Base-by-base conservation (phyloP, 768 basidiomycete genomes). In the Mycena chlorophos region DNA sequence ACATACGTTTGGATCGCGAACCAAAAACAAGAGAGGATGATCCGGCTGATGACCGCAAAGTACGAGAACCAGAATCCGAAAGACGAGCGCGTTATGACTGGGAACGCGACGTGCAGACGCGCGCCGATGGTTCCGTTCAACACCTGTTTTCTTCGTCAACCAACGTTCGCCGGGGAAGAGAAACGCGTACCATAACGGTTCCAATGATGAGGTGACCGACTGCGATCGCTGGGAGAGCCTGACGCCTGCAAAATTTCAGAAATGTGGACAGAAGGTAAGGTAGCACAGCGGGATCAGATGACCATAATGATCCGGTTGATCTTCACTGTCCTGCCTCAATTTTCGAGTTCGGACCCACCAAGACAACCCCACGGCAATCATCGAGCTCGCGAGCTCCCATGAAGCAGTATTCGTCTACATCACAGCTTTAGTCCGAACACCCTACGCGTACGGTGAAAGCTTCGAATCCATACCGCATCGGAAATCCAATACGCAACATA, bases 61-160 rank as follows among this genome's bases (percentile, higher is more conserved):
- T 91, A 94, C 66, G 89, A 89, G 63, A 94, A 81, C 84, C 88
- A 94, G 73, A 92, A 94, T 2, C 93, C 92, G 62, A 94, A 90
- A 0, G 88, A 91, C 2, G 91, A 91, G 16, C 92, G 78, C 62
- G 87, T 90, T n/a, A 92, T 75, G 48, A 94, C 80, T 0, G 81
- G 79, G 66, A 92, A 92, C 0, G 88, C 82, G 23, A 93, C 73
- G 61, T 90, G 89, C 42, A 91, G 78, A 19, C 87, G 81, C 23
- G 91, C 87, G 23, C 91, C 89, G 25, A 84, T 78, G 4, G 87
- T 85, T 47, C 91, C 91, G 64, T 91, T 94, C 46, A 89, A 73
- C 1, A 91, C 82, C 76, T 93, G 84, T 19, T 85, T 82, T 20
- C 64, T 55, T 70, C 73, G 30, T 20, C 14, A 17, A 30, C 50